Percentiles rank a stretch among this genome's conserved stretches.
These are phyloP conservation scores for Linum lewisii DNA, from an alignment of 345 rosid species.

Conservation along the genomic window DNA sequence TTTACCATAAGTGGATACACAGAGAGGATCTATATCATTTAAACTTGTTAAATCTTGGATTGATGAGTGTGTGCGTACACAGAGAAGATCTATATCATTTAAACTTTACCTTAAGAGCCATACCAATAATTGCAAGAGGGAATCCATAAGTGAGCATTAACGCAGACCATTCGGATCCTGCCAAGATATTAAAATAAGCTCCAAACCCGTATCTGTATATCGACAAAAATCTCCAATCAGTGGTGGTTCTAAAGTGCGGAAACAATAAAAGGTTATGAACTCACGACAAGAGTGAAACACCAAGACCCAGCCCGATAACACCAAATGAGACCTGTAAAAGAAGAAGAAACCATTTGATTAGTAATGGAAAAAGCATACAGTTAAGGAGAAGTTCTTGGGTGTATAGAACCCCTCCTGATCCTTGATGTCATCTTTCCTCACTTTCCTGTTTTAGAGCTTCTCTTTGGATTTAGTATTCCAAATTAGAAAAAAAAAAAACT, in stretches of 20 bases:
- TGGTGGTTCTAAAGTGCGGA: background rate
- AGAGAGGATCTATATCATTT: too few relatives aligned
- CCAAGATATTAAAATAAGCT: constrained; percentile 84
- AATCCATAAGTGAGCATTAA: constrained; percentile 91
- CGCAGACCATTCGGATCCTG: constrained; percentile 98
- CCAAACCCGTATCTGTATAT: constrained; percentile 78
- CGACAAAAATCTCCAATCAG: constrained; percentile 11
- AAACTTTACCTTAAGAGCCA: constrained; percentile 82
- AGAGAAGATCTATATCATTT: too few relatives aligned
- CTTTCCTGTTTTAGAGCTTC: background rate
- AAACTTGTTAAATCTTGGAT: too few relatives aligned
- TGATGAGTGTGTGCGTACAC: too few relatives aligned
- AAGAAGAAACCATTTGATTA: background rate
- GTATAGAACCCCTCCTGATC: background rate
- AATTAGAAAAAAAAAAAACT: background rate
- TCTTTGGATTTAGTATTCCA: constrained; percentile 36
- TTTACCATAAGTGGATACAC: too few relatives aligned
- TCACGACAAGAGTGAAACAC: background rate
- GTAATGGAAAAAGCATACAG: background rate
- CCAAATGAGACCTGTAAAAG: background rate
- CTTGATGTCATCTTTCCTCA: background rate
- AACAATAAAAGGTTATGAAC: background rate
- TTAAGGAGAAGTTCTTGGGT: background rate
- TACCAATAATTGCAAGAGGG: constrained; percentile 93
- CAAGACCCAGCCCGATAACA: background rate